These are phyloP conservation scores for Scedosporium boydii DNA, from an alignment of 2,329 filamentous ascomycete genomes.

Conservation along the genomic window DNA sequence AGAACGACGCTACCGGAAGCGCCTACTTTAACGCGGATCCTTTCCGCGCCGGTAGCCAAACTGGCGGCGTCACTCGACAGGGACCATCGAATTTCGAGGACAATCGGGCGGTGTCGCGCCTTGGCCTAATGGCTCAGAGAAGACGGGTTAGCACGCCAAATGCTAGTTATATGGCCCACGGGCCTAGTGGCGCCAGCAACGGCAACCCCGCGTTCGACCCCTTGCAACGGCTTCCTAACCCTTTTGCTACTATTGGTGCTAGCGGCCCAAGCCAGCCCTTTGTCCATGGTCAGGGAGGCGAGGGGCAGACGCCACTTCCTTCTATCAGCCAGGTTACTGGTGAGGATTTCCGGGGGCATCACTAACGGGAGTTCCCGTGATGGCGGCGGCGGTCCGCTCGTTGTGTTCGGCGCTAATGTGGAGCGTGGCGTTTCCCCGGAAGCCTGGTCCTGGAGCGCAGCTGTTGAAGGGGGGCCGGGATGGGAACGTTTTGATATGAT, in stretches of 20 bases:
- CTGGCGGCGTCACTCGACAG: not conserved
- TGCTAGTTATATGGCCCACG: not conserved
- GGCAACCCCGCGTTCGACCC: not conserved
- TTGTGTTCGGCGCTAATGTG: not conserved
- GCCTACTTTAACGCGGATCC: not conserved
- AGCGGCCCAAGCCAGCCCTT: not conserved
- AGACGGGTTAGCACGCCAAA: not conserved
- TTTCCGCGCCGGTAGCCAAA: not conserved
- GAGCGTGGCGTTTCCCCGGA: no score
- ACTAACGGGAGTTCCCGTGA: not conserved
- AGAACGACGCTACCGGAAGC: not conserved
- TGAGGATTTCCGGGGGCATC: not conserved
- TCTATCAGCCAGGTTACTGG: not conserved
- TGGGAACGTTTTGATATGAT: no score
- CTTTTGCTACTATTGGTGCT: not conserved
- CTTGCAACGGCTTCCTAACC: not conserved
- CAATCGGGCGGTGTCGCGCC: not conserved
- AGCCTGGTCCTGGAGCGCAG: no score
- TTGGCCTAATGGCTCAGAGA: not conserved
- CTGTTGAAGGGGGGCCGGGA: no score
- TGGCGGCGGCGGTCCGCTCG: not conserved
- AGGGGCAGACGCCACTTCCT: not conserved
- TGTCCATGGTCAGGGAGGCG: not conserved
- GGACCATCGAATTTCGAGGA: not conserved
- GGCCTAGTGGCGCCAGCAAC: not conserved